Conservation (phyloP, 257 asterid genomes). For the Ligustrum vulgare region DNA sequence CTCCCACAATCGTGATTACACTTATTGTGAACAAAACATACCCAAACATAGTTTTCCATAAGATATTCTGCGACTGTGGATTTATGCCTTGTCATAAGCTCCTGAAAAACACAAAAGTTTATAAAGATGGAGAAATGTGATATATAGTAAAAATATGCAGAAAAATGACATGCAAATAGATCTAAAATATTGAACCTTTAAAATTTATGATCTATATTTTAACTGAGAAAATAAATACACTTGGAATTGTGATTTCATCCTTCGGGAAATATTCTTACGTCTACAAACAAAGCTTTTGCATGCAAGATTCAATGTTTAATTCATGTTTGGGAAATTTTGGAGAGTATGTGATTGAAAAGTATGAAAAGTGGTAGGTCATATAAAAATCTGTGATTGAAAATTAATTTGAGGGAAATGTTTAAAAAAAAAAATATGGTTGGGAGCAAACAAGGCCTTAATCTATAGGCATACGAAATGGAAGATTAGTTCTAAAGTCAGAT, state of each 20-base stretch:
- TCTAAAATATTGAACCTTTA: neutral
- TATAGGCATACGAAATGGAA: neutral
- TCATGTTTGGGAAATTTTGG: no score
- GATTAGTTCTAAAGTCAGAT: neutral
- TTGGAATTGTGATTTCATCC: neutral
- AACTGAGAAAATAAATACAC: no score
- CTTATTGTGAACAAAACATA: constrained; percentile 33
- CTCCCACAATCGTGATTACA: neutral
- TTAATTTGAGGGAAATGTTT: no score
- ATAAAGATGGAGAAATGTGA: neutral
- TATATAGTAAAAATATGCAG: neutral
- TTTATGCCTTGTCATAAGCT: constrained; percentile 72
- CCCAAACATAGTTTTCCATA: constrained; percentile 66
- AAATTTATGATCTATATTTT: no score
- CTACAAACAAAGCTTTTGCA: neutral
- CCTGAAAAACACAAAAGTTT: neutral
- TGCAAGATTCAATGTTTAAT: neutral
- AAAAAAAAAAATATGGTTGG: no score
- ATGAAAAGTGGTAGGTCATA: no score
- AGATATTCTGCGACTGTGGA: constrained; percentile 85
- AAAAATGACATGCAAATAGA: neutral
- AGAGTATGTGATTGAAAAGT: no score
- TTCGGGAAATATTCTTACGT: neutral
- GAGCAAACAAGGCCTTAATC: no score
- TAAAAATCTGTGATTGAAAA: no score